A percentile compares a stretch with the other conserved stretches of the same genome.
phyloP scores from a whole-genome alignment of 768 basidiomycete genomes.

The Phylloporus rhodoxanthus region DNA sequence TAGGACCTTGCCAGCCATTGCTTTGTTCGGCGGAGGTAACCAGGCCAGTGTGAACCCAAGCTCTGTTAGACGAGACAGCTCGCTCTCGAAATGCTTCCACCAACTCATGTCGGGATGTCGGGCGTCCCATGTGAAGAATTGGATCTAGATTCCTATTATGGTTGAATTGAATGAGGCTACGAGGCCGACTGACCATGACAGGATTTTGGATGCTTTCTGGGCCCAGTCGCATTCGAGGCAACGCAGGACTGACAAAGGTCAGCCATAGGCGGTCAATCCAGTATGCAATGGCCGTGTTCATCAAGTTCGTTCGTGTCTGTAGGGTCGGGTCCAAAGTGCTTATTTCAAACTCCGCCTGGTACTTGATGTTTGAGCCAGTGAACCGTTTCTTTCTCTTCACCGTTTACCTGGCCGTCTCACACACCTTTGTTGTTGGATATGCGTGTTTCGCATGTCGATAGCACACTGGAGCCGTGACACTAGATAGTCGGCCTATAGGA shows the following conservation, averaged over 20 bases:
- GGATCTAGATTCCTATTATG: constrained; percentile 40
- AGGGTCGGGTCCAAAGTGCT: background rate
- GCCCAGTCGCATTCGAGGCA: constrained; percentile 57
- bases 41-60: constrained; percentile 78
- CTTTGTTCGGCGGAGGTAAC: constrained; percentile 83
- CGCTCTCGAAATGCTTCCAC: constrained; percentile 71
- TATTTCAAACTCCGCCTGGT: constrained; percentile 21
- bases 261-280: constrained; percentile 25
- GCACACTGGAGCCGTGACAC: constrained; percentile 38
- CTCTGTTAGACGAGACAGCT: constrained; percentile 55
- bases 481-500: constrained; percentile 44
- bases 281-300: constrained; percentile 4
- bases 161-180: background rate
- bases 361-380: constrained; percentile 1
- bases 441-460: constrained; percentile 63
- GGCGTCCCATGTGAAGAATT: constrained; percentile 84
- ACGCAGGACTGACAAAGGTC: constrained; percentile 32
- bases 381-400: constrained; percentile 24
- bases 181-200: constrained; percentile 51
- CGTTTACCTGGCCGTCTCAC: constrained; percentile 43
- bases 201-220: constrained; percentile 51
- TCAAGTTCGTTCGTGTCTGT: constrained; percentile 1
- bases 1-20: constrained; percentile 47
- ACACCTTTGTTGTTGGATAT: constrained; percentile 41
- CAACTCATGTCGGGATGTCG: constrained; percentile 55